A percentile compares a stretch with the other conserved stretches of the same genome.
These are phyloP conservation scores for Hirsutella rhossiliensis DNA, from an alignment of 2,329 filamentous ascomycete genomes.

Conservation along the genomic window DNA sequence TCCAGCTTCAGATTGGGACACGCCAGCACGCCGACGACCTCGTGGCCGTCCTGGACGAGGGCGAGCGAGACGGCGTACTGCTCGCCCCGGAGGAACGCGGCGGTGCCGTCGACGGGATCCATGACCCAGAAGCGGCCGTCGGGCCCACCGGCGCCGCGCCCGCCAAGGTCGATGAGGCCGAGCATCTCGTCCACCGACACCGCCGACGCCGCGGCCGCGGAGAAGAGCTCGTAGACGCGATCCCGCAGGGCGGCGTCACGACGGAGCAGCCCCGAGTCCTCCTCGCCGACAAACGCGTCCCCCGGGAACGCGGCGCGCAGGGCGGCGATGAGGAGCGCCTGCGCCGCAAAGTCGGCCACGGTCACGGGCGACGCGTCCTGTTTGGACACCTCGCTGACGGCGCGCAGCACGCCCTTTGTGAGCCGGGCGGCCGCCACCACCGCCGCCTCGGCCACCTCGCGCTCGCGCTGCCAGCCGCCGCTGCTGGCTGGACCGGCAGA, in stretches of 20 bases:
- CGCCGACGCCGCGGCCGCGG: constrained; percentile 7
- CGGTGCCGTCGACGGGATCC: constrained; percentile 54
- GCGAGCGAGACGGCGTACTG: constrained; percentile 52
- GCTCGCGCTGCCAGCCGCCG: constrained; percentile 15
- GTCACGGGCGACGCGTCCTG: constrained; percentile 49
- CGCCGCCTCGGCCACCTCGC: constrained; percentile 25
- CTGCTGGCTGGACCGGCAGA: too few species aligned
- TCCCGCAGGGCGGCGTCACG: constrained; percentile 31
- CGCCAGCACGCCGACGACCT: constrained; percentile 46
- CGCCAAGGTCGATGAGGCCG: constrained; percentile 47
- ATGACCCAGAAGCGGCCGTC: constrained; percentile 44
- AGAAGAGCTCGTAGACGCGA: constrained; percentile 44
- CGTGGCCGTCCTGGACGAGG: constrained; percentile 42
- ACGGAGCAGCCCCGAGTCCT: constrained; percentile 41
- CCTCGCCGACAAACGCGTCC: constrained; percentile 50
- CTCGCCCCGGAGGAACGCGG: constrained; percentile 45
- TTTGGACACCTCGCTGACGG: constrained; percentile 40
- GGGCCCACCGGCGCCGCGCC: constrained; percentile 22
- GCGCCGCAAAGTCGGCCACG: constrained; percentile 50
- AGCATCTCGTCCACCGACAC: constrained; percentile 42
- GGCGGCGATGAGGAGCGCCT: constrained; percentile 47
- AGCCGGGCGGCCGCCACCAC: constrained; percentile 44
- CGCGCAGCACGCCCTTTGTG: constrained; percentile 34
- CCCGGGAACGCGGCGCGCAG: constrained; percentile 39
- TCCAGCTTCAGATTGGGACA: constrained; percentile 42